Evolutionary conservation across 2,329 filamentous ascomycete species (phyloP).

Genomic region (Curvularia lunata): DNA sequence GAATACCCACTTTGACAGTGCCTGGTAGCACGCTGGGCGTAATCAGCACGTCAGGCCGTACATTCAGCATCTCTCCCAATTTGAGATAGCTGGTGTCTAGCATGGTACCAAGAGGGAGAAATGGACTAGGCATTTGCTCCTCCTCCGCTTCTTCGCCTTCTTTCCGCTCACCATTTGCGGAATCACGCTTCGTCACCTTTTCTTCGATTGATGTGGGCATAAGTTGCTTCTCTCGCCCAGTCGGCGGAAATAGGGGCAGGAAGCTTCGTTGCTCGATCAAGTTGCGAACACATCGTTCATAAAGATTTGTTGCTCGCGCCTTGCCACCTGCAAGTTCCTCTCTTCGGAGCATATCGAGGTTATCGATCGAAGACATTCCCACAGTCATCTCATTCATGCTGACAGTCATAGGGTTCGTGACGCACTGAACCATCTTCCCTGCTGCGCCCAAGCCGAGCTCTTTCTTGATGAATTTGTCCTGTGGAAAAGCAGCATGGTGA

Average conservation of each 20-base stretch:
- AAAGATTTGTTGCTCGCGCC: conserved; percentile 63
- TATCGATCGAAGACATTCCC: conserved; percentile 82
- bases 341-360: conserved; percentile 78
- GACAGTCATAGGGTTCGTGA: conserved; percentile 90
- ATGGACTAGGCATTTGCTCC: conserved; percentile 56
- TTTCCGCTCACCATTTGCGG: conserved; percentile 30
- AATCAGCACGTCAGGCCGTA: conserved; percentile 82
- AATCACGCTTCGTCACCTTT: conserved; percentile 63
- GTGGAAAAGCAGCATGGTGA: conserved; percentile 87
- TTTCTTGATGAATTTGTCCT: conserved; percentile 70
- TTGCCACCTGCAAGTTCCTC: conserved; percentile 71
- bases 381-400: conserved; percentile 86
- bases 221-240: conserved; percentile 71
- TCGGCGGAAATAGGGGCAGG: conserved; percentile 85
- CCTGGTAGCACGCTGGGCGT: conserved; percentile 82
- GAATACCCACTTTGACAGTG: conserved; percentile 75
- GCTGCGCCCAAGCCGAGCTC: conserved; percentile 73
- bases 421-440: conserved; percentile 71
- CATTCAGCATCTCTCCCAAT: conserved; percentile 87
- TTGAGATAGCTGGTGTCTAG: conserved; percentile 85
- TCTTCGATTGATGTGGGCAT: conserved; percentile 43
- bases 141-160: conserved; percentile 50
- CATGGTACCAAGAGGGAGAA: conserved; percentile 67
- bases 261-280: conserved; percentile 91
- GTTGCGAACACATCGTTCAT: conserved; percentile 75